phyloP scores from a whole-genome alignment of 148 eudicot genomes.

The Rhododendron molle region DNA sequence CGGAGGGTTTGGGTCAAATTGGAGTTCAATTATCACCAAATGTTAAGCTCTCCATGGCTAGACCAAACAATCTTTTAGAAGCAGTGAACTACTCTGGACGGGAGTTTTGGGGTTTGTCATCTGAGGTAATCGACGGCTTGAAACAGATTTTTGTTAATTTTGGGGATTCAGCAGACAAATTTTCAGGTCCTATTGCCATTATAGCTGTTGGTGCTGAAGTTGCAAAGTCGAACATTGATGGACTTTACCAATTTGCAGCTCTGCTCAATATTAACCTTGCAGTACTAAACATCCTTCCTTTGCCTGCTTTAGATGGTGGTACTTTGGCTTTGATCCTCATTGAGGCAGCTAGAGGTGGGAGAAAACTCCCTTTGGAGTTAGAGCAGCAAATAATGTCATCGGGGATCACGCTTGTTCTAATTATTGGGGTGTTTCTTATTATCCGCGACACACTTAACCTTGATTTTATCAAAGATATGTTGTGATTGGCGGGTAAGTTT shows the following conservation, averaged over 20 bases:
- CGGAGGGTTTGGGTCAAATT: slow-evolving; percentile 82
- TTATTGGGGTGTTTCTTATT: slow-evolving; percentile 77
- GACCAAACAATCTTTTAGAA: slow-evolving; percentile 47
- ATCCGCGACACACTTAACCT: slow-evolving; percentile 87
- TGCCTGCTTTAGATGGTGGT: slow-evolving; percentile 97
- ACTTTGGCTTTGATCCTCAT: slow-evolving; percentile 81
- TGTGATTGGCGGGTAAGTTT: slow-evolving; percentile 29
- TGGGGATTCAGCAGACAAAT: slow-evolving; percentile 78
- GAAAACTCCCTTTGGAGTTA: slow-evolving; percentile 78
- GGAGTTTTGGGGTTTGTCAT: slow-evolving; percentile 77
- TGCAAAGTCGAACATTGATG: slow-evolving; percentile 75
- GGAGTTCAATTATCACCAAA: slow-evolving; percentile 92
- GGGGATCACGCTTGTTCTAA: slow-evolving; percentile 67
- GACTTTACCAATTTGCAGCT: slow-evolving; percentile 93
- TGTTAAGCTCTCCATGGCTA: slow-evolving; percentile 47
- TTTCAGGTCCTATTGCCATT: slow-evolving; percentile 93
- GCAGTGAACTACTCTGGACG: slow-evolving; percentile 60
- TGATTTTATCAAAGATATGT: slow-evolving; percentile 71
- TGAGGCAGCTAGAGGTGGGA: slow-evolving; percentile 93
- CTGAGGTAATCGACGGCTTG: slow-evolving; percentile 74
- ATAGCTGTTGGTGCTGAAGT: slow-evolving; percentile 99
- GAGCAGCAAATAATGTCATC: slow-evolving; percentile 95
- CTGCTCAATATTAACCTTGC: slow-evolving; percentile 85
- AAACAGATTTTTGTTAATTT: slow-evolving; percentile 86
- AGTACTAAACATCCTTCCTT: slow-evolving; percentile 87